Percentiles rank a stretch among this genome's conserved stretches.
Conservation (phyloP, 2,329 filamentous ascomycete species). For the Hypoxylon rubiginosum region DNA sequence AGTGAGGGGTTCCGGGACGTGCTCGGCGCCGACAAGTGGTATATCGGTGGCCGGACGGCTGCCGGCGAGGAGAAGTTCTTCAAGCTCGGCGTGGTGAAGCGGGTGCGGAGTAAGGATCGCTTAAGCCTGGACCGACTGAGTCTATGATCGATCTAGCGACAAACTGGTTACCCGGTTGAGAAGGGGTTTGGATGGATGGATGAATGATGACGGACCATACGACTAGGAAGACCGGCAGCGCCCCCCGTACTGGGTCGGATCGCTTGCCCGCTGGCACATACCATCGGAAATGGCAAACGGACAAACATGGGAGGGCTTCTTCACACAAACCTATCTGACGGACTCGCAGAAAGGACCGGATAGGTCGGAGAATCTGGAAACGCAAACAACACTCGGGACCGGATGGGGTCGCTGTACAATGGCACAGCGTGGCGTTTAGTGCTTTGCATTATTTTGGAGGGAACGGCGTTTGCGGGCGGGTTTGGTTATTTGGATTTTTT, state of each 20-base stretch:
- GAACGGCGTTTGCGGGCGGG: slow-evolving; percentile 26
- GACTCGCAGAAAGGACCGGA: slow-evolving; percentile 7
- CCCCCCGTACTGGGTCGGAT: not conserved
- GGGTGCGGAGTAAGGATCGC: slow-evolving; percentile 79
- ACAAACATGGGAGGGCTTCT: slow-evolving; percentile 3
- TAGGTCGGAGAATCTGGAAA: slow-evolving; percentile 12
- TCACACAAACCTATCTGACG: not conserved
- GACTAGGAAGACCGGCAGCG: not conserved
- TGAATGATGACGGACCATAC: not conserved
- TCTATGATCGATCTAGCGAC: slow-evolving; percentile 64
- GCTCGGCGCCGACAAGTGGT: slow-evolving; percentile 81
- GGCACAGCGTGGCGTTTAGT: slow-evolving; percentile 32
- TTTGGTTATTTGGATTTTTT: slow-evolving; percentile 9
- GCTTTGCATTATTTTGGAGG: slow-evolving; percentile 16
- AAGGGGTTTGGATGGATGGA: not conserved
- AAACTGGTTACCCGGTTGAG: too few species aligned
- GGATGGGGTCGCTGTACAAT: slow-evolving; percentile 17
- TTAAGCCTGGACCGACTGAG: slow-evolving; percentile 82
- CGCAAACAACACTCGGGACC: slow-evolving; percentile 7
- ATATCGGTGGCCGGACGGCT: slow-evolving; percentile 82
- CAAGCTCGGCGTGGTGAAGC: slow-evolving; percentile 80
- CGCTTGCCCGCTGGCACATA: not conserved
- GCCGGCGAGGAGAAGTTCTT: slow-evolving; percentile 85
- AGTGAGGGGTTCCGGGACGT: slow-evolving; percentile 82
- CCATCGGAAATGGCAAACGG: slow-evolving; percentile 11